A percentile compares a stretch with the other conserved stretches of the same genome.
Conservation (phyloP, 345 rosid species). For the Citrus sinensis region DNA sequence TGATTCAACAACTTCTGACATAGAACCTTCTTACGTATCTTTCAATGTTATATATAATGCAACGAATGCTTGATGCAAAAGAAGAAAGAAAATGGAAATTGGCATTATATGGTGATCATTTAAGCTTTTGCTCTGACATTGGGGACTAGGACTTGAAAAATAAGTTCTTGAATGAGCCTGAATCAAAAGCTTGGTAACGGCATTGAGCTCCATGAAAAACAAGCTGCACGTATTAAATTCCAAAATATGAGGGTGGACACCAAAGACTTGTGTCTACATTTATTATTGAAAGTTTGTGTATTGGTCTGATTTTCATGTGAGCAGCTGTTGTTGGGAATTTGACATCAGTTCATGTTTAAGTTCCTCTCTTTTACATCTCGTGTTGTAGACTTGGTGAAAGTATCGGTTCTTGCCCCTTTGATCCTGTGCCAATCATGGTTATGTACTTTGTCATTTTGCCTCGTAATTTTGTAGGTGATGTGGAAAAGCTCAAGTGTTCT, state of each 20-base stretch:
- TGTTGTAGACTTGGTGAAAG: background rate
- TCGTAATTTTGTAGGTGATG: background rate
- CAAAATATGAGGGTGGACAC: background rate
- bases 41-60: background rate
- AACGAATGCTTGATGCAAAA: background rate
- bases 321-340: background rate
- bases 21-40: slow-evolving; percentile 1
- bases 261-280: background rate
- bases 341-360: background rate
- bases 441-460: background rate
- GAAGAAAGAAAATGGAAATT: background rate
- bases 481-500: background rate
- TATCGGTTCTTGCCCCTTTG: background rate
- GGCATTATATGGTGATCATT: background rate
- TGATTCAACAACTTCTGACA: slow-evolving; percentile 6
- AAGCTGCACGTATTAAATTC: background rate
- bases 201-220: background rate
- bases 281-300: background rate
- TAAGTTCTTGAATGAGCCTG: background rate
- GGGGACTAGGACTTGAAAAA: background rate
- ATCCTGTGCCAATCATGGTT: background rate
- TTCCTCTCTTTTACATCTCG: background rate
- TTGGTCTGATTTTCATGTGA: background rate
- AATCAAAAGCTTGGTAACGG: background rate
- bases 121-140: background rate